These are phyloP conservation scores for Populus nigra DNA, from an alignment of 345 rosid genomes.

Conservation along the genomic window DNA sequence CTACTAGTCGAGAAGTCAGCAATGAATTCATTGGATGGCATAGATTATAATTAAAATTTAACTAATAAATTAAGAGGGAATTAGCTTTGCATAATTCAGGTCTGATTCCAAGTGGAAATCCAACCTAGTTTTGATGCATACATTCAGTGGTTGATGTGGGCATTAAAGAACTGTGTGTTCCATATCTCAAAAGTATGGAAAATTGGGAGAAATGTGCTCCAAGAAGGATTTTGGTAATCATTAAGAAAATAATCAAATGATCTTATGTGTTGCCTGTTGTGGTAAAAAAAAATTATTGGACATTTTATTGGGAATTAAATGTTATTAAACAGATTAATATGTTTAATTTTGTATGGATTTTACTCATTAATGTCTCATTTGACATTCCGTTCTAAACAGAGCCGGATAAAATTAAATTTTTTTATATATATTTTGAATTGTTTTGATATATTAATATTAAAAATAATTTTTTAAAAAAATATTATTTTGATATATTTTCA, in stretches of 20 bases:
- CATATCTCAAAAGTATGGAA: neutral
- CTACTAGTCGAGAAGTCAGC: neutral
- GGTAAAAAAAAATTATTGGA: neutral
- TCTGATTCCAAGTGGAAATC: neutral
- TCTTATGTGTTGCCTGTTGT: neutral
- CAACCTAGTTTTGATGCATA: neutral
- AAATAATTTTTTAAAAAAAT: too few species aligned
- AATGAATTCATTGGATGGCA: neutral
- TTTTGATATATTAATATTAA: too few species aligned
- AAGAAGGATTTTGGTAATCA: neutral
- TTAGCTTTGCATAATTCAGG: neutral
- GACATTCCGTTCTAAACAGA: fast-evolving
- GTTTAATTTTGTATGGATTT: too few species aligned
- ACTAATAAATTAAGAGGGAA: too few species aligned
- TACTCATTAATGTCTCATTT: too few species aligned
- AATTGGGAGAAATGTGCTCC: neutral
- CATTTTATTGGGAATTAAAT: neutral
- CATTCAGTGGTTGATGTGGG: neutral
- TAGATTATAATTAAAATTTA: neutral
- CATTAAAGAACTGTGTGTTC: neutral
- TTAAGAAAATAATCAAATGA: neutral
- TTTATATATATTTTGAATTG: too few species aligned
- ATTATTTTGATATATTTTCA: too few species aligned
- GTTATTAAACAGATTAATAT: neutral
- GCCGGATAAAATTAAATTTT: too few species aligned